Evolutionary conservation across 371 early-diverging fungal species (phyloP), one percentile per base, ranked within the genome.

Genomic region (Rhizopus delemar): DNA sequence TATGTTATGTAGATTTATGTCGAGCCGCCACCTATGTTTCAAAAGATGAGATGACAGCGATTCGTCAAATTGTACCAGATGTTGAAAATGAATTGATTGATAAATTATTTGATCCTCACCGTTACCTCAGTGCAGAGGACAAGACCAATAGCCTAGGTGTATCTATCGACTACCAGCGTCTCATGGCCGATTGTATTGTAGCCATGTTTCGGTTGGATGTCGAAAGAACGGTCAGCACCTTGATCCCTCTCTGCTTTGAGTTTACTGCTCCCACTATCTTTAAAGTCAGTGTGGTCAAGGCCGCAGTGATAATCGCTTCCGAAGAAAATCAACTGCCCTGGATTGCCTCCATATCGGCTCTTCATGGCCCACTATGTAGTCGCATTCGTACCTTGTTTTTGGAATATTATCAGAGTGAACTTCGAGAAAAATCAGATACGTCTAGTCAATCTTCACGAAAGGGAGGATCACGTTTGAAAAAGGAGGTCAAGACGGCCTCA

Each of bases 1-100:
- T 86, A 12, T 88, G 89, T 59, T 88, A 82, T 52, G 87, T 90
- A 3, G 93, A 93, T 57, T 62, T 91, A 5, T 88, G 86, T 61
- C 79, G 84, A 57, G 90, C 89, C 0, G 75, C 83, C 12, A 83
- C 89, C 0, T 89, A 83, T 62, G 75, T 87, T 8, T 65, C 77
- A 31, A 82, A 81, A 53, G 74, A 77, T 33, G 86, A 87, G 31
- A 76, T 73, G 38, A 74, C 73, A 38, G 77, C 83, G 9, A 70
- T 88, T 54, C 77, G 78, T 51, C 71, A 77, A 39, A 69, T 86
- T 31, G 84, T 82, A 16, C 87, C 83, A 29, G 83, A 85, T 63
- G 76, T 90, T 53, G 93, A 86, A 68, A 79, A 76, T 56, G 91
- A 87, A 59, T 69, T 93, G 15, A 81, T 80, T 60, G 83, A 83